Evolutionary conservation across 208 protist species (phyloP), one percentile per base, ranked within the genome.

Genomic region (Leishmania amazonensis): DNA sequence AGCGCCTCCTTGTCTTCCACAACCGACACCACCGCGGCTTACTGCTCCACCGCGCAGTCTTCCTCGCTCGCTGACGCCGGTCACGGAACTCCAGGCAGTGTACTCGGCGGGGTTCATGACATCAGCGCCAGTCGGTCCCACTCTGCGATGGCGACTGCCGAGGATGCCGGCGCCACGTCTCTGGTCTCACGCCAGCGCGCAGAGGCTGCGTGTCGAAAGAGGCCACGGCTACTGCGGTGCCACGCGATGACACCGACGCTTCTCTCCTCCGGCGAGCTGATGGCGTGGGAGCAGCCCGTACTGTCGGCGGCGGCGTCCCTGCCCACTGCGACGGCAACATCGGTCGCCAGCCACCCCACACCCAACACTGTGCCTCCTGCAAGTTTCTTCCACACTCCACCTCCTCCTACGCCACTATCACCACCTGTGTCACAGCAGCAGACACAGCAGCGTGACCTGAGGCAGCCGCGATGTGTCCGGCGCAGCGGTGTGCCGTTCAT

Each of bases 161-260:
- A 62, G 3, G 74, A 77, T 54, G 45, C 49, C 35, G 76, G 71
- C 0, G 64, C 81, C 0, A 40, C n/a, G 4, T n/a, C 51, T n/a
- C 11, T 60, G 38, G 15, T 53, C 62, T 85, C 62, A 19, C 53
- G 58, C 8, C 49, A 68, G n/a, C 77, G 76, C 2, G 81, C 72
- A 58, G 81, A 62, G 47, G 75, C 54, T 40, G 71, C 49, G 76
- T 38, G 38, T 11, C 45, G 71, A 35, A 64, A 51, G 70, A 49
- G 17, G 19, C 71, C 53, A 31, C 70, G 68, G 51, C 62, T 81
- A 21, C 71, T 85, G 62, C 68, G 49, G 17, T 49, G 71, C 5
- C 76, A 81, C 62, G 45, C 75, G 21, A 51, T 84, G 76, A 19
- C 76, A 45, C 76, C 71, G 57, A 62, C 79, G 81, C 76, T 85